phyloP scores from a whole-genome alignment of 2,329 filamentous ascomycete species.

The Fusarium sp. region DNA sequence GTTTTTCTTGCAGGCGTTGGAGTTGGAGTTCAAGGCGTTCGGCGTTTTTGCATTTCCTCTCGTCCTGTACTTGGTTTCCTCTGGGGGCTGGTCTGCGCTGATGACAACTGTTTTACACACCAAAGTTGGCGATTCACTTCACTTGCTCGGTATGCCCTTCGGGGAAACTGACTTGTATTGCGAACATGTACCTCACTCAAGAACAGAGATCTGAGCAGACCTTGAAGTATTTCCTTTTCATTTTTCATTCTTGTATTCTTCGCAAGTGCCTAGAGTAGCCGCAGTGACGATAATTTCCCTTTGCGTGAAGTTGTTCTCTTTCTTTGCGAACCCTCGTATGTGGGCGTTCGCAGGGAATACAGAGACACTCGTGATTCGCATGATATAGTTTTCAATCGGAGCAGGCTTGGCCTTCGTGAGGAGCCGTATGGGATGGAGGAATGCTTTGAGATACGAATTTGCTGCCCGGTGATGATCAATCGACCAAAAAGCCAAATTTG shows the following conservation, averaged over 20 bases:
- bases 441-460: constrained; percentile 23
- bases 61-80: background rate
- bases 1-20: background rate
- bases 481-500: constrained; percentile 69
- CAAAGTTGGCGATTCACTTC: constrained; percentile 34
- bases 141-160: constrained; percentile 15
- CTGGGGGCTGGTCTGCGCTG: constrained; percentile 27
- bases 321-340: background rate
- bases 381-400: constrained; percentile 65
- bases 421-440: background rate
- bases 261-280: constrained; percentile 40
- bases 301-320: constrained; percentile 33
- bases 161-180: constrained; percentile 19
- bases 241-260: background rate
- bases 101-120: constrained; percentile 40
- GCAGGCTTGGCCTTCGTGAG: constrained; percentile 49
- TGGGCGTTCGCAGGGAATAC: background rate
- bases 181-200: constrained; percentile 44
- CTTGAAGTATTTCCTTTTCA: background rate
- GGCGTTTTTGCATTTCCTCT: background rate
- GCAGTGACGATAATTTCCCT: constrained; percentile 49
- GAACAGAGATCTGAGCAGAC: constrained; percentile 64
- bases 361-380: constrained; percentile 46
- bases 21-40: background rate
- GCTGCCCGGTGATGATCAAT: constrained; percentile 61